Conservation (phyloP, 177 flowering plant species). For the Vitis hybrid region DNA sequence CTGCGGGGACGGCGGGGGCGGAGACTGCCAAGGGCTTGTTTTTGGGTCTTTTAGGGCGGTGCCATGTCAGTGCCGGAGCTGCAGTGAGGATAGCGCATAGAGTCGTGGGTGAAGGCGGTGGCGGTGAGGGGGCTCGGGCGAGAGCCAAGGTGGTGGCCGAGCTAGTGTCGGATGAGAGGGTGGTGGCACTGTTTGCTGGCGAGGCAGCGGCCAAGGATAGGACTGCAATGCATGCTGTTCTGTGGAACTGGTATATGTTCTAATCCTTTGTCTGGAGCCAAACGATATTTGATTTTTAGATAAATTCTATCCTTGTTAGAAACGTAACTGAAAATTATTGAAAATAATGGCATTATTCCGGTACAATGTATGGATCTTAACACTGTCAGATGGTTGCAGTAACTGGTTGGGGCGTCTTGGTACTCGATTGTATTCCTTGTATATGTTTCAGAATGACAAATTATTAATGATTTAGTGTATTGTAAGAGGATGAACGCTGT, state of each 20-base stretch:
- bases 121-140: slow-evolving; percentile 38
- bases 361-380: too few relatives aligned
- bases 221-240: slow-evolving; percentile 75
- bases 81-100: slow-evolving; percentile 67
- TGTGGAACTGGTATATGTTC: slow-evolving; percentile 86
- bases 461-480: too few relatives aligned
- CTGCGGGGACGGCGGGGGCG: slow-evolving; percentile 73
- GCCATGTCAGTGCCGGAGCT: slow-evolving; percentile 73
- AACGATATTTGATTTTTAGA: too few relatives aligned
- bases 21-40: slow-evolving; percentile 79
- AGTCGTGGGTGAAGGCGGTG: slow-evolving; percentile 41
- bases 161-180: slow-evolving; percentile 77
- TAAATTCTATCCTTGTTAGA: too few relatives aligned
- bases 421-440: too few relatives aligned
- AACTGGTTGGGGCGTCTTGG: too few relatives aligned
- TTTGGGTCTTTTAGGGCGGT: slow-evolving; percentile 72
- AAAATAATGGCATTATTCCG: too few relatives aligned
- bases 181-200: slow-evolving; percentile 63
- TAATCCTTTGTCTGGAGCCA: too few relatives aligned
- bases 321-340: too few relatives aligned
- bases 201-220: slow-evolving; percentile 62
- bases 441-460: too few relatives aligned
- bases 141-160: slow-evolving; percentile 75
- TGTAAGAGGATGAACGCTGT: too few relatives aligned
- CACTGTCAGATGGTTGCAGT: too few relatives aligned